Evolutionary conservation across 345 rosid genomes (phyloP).

Genomic region (Gossypium stocksii): DNA sequence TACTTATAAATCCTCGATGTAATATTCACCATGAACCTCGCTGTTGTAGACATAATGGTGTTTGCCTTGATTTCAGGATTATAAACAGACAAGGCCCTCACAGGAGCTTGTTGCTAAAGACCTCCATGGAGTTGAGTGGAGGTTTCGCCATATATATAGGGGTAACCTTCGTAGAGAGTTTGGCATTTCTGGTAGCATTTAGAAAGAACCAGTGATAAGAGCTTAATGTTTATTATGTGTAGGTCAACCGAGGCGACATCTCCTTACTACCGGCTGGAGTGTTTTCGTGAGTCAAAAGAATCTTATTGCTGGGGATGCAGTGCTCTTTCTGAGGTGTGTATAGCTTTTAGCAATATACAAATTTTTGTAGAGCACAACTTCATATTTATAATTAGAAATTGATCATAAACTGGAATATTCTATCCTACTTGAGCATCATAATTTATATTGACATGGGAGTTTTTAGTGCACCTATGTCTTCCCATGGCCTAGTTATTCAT

Average conservation of each 20-base stretch:
- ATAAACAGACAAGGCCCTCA: slow-evolving; percentile 89
- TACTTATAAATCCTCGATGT: slow-evolving; percentile 1
- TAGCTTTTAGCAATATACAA: neutral
- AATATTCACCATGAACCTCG: neutral
- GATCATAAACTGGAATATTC: neutral
- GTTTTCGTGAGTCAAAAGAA: slow-evolving; percentile 94
- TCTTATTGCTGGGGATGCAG: slow-evolving; percentile 98
- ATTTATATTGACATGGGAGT: neutral
- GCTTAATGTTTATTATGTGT: slow-evolving; percentile 5
- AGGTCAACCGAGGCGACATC: slow-evolving; percentile 98
- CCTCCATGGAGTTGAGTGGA: slow-evolving; percentile 95
- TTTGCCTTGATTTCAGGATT: slow-evolving; percentile 47
- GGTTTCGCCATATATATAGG: slow-evolving; percentile 89
- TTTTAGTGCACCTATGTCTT: neutral
- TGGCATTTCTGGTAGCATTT: neutral
- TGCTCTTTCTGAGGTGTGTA: slow-evolving; percentile 80
- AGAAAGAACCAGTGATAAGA: neutral
- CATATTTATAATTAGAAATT: slow-evolving; percentile 1
- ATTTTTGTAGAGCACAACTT: neutral
- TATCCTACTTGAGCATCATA: neutral
- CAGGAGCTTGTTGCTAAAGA: slow-evolving; percentile 97
- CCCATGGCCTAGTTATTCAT: neutral
- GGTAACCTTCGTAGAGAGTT: slow-evolving; percentile 34
- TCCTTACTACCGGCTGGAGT: slow-evolving; percentile 99
- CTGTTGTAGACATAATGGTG: neutral